Conservation (phyloP, 1,284 basidiomycete genomes). For the Schizophyllum amplum region DNA sequence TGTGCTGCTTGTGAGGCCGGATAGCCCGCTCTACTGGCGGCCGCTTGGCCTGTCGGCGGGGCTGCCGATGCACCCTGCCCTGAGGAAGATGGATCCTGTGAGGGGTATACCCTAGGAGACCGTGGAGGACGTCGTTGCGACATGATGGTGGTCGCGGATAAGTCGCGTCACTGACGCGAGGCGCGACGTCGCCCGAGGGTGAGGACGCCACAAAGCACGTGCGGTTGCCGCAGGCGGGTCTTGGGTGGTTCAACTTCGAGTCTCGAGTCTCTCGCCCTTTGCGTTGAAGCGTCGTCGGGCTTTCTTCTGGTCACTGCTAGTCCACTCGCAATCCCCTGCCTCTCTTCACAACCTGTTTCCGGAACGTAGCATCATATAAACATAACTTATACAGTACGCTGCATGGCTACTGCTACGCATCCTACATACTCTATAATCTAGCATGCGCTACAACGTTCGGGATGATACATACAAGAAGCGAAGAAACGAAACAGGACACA, state of each 20-base stretch:
- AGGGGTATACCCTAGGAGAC: not conserved
- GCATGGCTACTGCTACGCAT: not conserved
- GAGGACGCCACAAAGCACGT: not conserved
- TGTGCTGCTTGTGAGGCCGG: too few species aligned
- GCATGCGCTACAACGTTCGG: not conserved
- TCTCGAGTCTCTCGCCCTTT: not conserved
- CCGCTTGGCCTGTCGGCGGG: too few species aligned
- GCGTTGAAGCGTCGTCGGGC: not conserved
- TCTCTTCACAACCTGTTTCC: not conserved
- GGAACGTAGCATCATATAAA: not conserved
- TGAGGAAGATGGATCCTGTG: not conserved
- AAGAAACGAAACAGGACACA: slow-evolving; percentile 2
- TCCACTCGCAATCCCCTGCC: not conserved
- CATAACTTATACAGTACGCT: not conserved
- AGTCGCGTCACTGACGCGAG: not conserved
- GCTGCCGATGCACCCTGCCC: not conserved
- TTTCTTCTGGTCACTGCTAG: not conserved
- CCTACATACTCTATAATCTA: not conserved
- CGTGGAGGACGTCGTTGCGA: not conserved
- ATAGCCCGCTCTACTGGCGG: too few species aligned
- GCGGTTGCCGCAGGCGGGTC: not conserved
- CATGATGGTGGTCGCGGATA: not conserved
- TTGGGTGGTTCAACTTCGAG: too few species aligned
- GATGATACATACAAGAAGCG: slow-evolving; percentile 16
- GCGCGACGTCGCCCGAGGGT: not conserved